A percentile compares a stretch with the other conserved stretches of the same genome.
Conservation (phyloP, 1,139 yeast genomes). For the Blastobotrys serpentis region DNA sequence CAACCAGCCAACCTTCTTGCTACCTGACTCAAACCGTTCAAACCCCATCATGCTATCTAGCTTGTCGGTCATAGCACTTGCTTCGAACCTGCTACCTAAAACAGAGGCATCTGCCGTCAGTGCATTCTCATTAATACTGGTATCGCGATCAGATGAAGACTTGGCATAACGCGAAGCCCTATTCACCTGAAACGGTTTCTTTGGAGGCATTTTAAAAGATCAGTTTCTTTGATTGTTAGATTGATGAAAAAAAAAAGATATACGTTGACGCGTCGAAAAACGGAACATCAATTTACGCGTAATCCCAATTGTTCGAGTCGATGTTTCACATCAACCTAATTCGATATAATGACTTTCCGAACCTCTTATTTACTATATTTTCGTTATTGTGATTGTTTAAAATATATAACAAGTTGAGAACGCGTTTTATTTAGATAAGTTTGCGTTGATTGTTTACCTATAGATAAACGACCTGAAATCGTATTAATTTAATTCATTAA, state of each 20-base stretch:
- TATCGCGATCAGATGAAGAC: constrained; percentile 4
- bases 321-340: too few relatives aligned
- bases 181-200: neutral
- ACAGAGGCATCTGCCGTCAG: constrained; percentile 37
- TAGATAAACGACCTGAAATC: neutral
- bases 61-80: constrained; percentile 28
- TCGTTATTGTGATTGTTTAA: too few relatives aligned
- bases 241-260: neutral
- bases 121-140: constrained; percentile 19
- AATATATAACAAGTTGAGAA: too few relatives aligned
- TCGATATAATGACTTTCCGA: too few relatives aligned
- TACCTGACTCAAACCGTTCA: constrained; percentile 70
- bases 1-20: constrained; percentile 80
- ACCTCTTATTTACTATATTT: too few relatives aligned
- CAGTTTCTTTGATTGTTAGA: neutral
- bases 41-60: constrained; percentile 83
- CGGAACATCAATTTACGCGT: constrained; percentile 7
- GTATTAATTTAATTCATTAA: too few relatives aligned
- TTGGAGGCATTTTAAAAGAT: neutral
- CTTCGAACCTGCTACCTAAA: constrained; percentile 28
- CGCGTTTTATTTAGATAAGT: too few relatives aligned
- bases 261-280: constrained; percentile 6
- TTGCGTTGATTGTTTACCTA: too few relatives aligned
- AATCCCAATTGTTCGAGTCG: too few relatives aligned
- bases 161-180: constrained; percentile 9